Evolutionary conservation across 1,284 basidiomycete genomes (phyloP).

Genomic region (Puccinia hordei): DNA sequence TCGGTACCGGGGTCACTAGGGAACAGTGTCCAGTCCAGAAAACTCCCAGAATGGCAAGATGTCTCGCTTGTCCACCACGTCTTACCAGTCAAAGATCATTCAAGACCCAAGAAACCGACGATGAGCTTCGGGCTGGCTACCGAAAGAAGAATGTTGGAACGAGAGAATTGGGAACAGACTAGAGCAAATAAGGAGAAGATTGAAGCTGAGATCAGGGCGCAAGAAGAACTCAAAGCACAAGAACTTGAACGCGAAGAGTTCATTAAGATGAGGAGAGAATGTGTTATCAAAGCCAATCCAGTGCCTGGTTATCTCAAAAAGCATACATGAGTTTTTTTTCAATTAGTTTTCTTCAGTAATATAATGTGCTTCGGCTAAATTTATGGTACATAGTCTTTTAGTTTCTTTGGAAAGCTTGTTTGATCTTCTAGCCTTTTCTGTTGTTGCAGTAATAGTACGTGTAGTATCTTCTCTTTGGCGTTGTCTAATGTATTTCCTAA

Average conservation of each 20-base stretch:
- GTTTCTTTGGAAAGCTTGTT: neutral
- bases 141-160: slow-evolving; percentile 41
- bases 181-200: slow-evolving; percentile 37
- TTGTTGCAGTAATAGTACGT: neutral
- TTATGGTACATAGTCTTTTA: neutral
- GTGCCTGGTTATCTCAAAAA: slow-evolving; percentile 41
- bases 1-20: neutral
- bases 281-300: slow-evolving; percentile 40
- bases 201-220: slow-evolving; percentile 30
- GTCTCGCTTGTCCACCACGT: slow-evolving; percentile 48
- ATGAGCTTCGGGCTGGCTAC: slow-evolving; percentile 35
- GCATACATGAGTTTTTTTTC: slow-evolving; percentile 4
- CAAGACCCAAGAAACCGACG: slow-evolving; percentile 16
- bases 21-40: slow-evolving; percentile 10
- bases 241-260: slow-evolving; percentile 37
- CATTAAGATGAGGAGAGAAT: slow-evolving; percentile 40
- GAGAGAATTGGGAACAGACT: slow-evolving; percentile 48
- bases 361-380: neutral
- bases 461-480: neutral
- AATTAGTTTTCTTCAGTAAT: neutral
- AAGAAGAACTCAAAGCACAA: slow-evolving; percentile 20
- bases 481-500: neutral
- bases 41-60: slow-evolving; percentile 35
- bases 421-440: neutral
- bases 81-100: slow-evolving; percentile 45